Conservation (phyloP, 2,329 filamentous ascomycete species). For the Paecilomyces niveus region DNA sequence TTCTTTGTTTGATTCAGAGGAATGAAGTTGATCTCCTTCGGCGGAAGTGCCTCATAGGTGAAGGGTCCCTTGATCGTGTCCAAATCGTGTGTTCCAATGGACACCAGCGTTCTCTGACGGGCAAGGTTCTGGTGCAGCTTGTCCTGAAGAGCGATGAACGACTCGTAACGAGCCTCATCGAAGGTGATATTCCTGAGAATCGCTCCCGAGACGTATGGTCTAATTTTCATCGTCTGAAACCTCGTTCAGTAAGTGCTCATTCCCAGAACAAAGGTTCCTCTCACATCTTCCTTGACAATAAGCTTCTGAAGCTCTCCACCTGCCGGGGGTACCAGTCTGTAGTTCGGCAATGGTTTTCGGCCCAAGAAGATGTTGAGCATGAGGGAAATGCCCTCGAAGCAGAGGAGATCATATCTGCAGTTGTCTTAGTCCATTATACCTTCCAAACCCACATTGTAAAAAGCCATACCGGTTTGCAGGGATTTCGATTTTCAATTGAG, state of each 20-base stretch:
- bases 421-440: slow-evolving; percentile 13
- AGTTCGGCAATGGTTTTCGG: slow-evolving; percentile 69
- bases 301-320: slow-evolving; percentile 71
- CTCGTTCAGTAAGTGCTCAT: slow-evolving; percentile 1
- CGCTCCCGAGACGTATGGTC: slow-evolving; percentile 82
- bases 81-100: slow-evolving; percentile 93
- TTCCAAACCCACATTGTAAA: neutral
- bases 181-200: slow-evolving; percentile 88
- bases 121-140: slow-evolving; percentile 97
- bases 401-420: slow-evolving; percentile 74
- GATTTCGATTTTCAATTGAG: slow-evolving; percentile 96
- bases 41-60: slow-evolving; percentile 86
- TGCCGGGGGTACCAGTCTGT: slow-evolving; percentile 64
- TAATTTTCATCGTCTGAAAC: slow-evolving; percentile 61
- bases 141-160: slow-evolving; percentile 95
- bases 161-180: slow-evolving; percentile 84
- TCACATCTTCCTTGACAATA: slow-evolving; percentile 62
- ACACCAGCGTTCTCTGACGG: slow-evolving; percentile 85
- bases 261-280: slow-evolving; percentile 10
- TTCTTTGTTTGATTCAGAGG: slow-evolving; percentile 87
- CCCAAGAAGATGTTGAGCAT: slow-evolving; percentile 94
- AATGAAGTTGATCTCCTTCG: slow-evolving; percentile 84
- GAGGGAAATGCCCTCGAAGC: slow-evolving; percentile 91
- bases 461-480: slow-evolving; percentile 75
- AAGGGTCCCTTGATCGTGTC: slow-evolving; percentile 92